Evolutionary conservation across 2,329 filamentous ascomycete genomes (phyloP).

Genomic region (Cryphonectria parasitica): DNA sequence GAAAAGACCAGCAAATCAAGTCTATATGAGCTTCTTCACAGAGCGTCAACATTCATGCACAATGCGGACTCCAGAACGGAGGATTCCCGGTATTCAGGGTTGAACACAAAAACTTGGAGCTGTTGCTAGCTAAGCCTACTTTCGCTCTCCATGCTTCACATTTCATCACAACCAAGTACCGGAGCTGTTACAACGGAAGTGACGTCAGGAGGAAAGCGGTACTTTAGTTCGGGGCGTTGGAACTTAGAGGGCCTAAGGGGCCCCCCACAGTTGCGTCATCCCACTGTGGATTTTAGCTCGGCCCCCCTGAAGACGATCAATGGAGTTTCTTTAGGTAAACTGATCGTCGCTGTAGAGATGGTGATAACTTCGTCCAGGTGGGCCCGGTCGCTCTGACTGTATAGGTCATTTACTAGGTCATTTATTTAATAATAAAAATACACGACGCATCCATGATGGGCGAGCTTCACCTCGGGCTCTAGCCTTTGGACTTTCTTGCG

Average conservation of each 20-base stretch:
- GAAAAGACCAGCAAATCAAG: neutral
- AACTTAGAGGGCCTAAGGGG: neutral
- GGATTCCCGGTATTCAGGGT: neutral
- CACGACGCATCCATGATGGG: too few species aligned
- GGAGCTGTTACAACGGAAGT: neutral
- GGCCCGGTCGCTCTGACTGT: neutral
- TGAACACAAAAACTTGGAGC: constrained; percentile 8
- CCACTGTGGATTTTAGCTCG: neutral
- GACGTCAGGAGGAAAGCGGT: neutral
- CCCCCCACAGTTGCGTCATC: constrained; percentile 14
- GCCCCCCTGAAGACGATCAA: neutral
- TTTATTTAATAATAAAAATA: too few species aligned
- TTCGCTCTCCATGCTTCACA: neutral
- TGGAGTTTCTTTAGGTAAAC: neutral
- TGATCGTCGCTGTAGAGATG: neutral
- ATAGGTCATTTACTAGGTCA: neutral
- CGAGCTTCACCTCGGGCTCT: too few species aligned
- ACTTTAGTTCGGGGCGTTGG: neutral
- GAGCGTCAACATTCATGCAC: too few species aligned
- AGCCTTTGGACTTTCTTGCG: too few species aligned
- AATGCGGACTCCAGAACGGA: neutral
- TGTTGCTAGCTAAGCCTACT: neutral
- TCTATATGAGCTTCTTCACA: neutral
- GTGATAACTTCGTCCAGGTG: constrained; percentile 10
- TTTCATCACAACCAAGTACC: neutral